These are phyloP conservation scores for Haberlea rhodopensis DNA, from an alignment of 257 asterid species.

Conservation along the genomic window DNA sequence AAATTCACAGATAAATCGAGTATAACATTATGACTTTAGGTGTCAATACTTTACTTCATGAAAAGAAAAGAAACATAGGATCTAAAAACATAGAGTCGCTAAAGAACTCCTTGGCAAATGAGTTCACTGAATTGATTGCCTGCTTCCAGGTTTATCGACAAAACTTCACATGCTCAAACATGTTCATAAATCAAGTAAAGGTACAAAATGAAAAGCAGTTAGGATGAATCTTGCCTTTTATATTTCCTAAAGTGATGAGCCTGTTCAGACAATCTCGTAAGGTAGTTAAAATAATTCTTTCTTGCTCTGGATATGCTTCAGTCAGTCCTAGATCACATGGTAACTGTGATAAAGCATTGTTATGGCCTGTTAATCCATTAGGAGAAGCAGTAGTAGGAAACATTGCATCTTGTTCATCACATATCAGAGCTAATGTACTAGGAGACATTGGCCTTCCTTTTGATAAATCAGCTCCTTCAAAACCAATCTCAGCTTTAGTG, in stretches of 20 bases:
- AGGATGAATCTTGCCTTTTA: slow-evolving; percentile 61
- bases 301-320: slow-evolving; percentile 77
- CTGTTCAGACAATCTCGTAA: slow-evolving; percentile 91
- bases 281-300: slow-evolving; percentile 76
- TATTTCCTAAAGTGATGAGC: slow-evolving; percentile 87
- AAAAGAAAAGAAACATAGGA: slow-evolving; percentile 1
- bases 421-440: slow-evolving; percentile 93
- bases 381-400: slow-evolving; percentile 54
- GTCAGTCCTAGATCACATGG: slow-evolving; percentile 50
- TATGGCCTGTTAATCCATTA: slow-evolving; percentile 42
- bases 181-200: neutral
- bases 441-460: slow-evolving; percentile 88
- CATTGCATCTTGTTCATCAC: slow-evolving; percentile 83
- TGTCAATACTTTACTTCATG: neutral
- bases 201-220: slow-evolving; percentile 16
- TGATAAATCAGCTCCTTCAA: slow-evolving; percentile 59
- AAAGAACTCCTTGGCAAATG: neutral
- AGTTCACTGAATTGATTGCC: neutral
- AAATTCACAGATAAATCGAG: neutral
- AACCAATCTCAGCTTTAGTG: slow-evolving; percentile 44
- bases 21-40: neutral
- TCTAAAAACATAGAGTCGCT: neutral
- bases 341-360: slow-evolving; percentile 44
- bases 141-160: neutral
- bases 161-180: neutral